Percentiles rank a stretch among this genome's conserved stretches.
Evolutionary conservation across 306 rosid species (phyloP).

Genomic region (Trifolium dubium): DNA sequence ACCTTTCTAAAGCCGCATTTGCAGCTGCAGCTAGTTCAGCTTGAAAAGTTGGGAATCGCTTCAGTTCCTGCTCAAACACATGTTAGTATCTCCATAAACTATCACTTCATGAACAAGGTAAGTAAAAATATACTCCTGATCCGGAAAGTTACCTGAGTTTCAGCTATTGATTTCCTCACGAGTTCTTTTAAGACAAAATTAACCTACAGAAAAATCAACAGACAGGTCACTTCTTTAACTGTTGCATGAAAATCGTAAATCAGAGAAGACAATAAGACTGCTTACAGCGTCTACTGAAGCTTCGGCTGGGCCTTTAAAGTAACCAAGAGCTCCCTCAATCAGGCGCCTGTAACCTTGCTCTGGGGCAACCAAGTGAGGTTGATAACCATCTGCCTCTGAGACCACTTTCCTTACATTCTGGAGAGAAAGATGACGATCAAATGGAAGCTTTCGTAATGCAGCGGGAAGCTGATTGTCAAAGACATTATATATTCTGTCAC

Average conservation of each 20-base stretch:
- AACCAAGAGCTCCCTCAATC: slow-evolving; percentile 78
- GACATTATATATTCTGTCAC: slow-evolving; percentile 67
- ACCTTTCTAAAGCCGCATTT: slow-evolving; percentile 79
- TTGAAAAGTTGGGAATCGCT: slow-evolving; percentile 86
- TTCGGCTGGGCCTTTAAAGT: slow-evolving; percentile 95
- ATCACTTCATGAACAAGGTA: slow-evolving; percentile 1
- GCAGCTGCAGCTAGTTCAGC: slow-evolving; percentile 87
- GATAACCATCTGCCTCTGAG: slow-evolving; percentile 97
- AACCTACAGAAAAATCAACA: slow-evolving; percentile 59
- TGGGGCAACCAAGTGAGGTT: slow-evolving; percentile 98
- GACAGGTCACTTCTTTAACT: slow-evolving; percentile 27
- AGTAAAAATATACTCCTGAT: background rate
- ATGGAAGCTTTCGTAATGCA: slow-evolving; percentile 96
- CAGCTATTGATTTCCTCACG: slow-evolving; percentile 90
- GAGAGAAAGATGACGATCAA: slow-evolving; percentile 86
- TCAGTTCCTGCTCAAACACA: slow-evolving; percentile 65
- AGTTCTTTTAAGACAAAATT: slow-evolving; percentile 93
- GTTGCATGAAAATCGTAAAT: slow-evolving; percentile 1
- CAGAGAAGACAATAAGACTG: slow-evolving; percentile 12
- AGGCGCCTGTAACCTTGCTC: slow-evolving; percentile 98
- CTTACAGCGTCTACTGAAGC: slow-evolving; percentile 98
- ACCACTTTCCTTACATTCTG: slow-evolving; percentile 91
- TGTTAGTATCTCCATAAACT: slow-evolving; percentile 27
- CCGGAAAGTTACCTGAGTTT: slow-evolving; percentile 85
- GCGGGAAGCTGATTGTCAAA: slow-evolving; percentile 93